Conservation (phyloP, 495 filamentous ascomycete species). For the Podospora pseudoanserina region DNA sequence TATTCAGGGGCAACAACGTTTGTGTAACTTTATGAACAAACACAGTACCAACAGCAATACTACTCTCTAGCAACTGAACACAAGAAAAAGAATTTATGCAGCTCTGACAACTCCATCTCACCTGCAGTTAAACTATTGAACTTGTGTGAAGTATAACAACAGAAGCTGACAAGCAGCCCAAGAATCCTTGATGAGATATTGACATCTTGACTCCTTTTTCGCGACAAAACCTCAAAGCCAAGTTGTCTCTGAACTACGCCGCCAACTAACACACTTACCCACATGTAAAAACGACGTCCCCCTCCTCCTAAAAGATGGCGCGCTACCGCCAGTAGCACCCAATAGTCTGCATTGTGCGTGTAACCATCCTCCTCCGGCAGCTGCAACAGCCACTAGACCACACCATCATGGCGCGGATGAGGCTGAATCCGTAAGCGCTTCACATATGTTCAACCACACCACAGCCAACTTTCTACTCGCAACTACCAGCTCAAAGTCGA, state of each 20-base stretch:
- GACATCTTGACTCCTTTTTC: neutral
- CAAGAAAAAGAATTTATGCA: neutral
- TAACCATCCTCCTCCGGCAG: neutral
- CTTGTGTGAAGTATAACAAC: neutral
- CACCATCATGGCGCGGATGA: neutral
- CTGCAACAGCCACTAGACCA: neutral
- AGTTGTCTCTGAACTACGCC: neutral
- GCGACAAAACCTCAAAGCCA: neutral
- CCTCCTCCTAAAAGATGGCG: neutral
- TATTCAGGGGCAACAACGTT: neutral
- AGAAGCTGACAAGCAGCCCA: neutral
- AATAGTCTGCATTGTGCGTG: neutral
- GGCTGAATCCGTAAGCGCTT: neutral
- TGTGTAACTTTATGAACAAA: neutral
- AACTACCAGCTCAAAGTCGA: too few species aligned
- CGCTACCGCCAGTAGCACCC: neutral
- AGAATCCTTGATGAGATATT: neutral
- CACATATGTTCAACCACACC: constrained; percentile 4
- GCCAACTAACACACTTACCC: neutral
- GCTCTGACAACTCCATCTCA: neutral
- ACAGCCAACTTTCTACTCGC: neutral
- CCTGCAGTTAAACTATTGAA: neutral
- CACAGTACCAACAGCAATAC: neutral
- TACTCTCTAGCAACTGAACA: neutral
- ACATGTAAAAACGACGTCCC: neutral